phyloP scores from a whole-genome alignment of 352 stramenopile species.

The Phytophthora quininea region DNA sequence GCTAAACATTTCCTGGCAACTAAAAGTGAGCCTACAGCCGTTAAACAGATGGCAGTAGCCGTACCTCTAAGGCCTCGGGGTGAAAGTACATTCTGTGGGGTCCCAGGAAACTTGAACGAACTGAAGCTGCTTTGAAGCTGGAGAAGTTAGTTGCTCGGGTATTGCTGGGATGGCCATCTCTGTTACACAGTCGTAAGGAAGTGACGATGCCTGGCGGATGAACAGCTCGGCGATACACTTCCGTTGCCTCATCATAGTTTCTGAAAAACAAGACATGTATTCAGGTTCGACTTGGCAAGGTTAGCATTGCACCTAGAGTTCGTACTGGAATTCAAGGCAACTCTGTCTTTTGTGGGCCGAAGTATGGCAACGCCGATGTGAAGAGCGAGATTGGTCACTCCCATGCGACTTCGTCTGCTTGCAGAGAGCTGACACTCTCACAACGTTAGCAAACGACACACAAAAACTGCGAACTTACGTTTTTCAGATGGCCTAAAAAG shows the following conservation, averaged over 20 bases:
- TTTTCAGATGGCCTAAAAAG: conserved; percentile 53
- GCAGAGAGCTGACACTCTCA: conserved; percentile 38
- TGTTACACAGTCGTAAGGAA: conserved; percentile 51
- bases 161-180: conserved; percentile 43
- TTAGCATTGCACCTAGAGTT: neutral
- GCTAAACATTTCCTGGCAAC: conserved; percentile 31
- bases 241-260: conserved; percentile 34
- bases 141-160: conserved; percentile 17
- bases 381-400: conserved; percentile 42
- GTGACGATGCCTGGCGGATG: conserved; percentile 49
- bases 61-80: conserved; percentile 36
- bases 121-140: conserved; percentile 19
- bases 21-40: neutral
- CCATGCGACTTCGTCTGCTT: conserved; percentile 48
- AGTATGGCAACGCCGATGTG: conserved; percentile 50
- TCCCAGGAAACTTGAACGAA: conserved; percentile 55
- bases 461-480: conserved; percentile 27
- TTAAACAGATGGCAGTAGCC: neutral
- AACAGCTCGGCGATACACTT: conserved; percentile 52
- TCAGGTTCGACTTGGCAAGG: neutral
- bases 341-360: conserved; percentile 40
- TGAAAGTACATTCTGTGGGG: conserved; percentile 15
- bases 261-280: conserved; percentile 7
- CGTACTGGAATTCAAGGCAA: conserved; percentile 41
- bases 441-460: neutral